Base-by-base conservation (phyloP, 1,284 basidiomycete genomes). In the Ustilago lituana region DNA sequence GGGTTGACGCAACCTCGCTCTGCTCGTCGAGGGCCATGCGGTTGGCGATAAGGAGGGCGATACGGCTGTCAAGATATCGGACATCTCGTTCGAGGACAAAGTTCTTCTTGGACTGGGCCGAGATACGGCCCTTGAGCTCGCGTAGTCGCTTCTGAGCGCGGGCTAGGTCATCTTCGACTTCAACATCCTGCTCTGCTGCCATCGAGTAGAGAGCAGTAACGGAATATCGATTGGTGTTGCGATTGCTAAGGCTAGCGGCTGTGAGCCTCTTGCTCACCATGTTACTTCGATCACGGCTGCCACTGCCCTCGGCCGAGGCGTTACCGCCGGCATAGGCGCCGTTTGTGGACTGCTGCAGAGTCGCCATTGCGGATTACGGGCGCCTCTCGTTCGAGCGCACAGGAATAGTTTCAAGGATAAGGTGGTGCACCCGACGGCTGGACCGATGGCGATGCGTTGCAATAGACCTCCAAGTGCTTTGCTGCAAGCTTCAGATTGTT, bases 61-160 rank as follows among this genome's bases (percentile, higher is more conserved):
- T 99, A 51, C 96, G 89, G 41, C 92, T 93, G 85, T 99, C 96
- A 50, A 99, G 89, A 84, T 98, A 98, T 45, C 96, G 90, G 33
- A 98, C 96, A 84, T 99, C 96, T 43, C 95, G 89, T 83, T 98
- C 95, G 26, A 98, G 87, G 24, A 98, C 93, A 82, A 98, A 98
- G 85, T 98, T 99, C 87, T 95, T 97, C 87, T 99, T 98, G 51
- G 92, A 95, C 85, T 98, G 96, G 0, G 92, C 90, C 20, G 94
- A 98, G 72, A 99, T 99, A 78, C 93, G 91, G n/a, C 90, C 88
- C 85, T 99, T 98, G 75, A 98, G 87, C 76, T 98, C 94, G 29
- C 96, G 87, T 40, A 99, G 85, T 41, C 93, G 91, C 84, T 95
- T 96, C 85, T 98, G 95, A 35, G 95, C 96, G 19, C 93, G 86